Evolutionary conservation across 352 stramenopile genomes (phyloP), one percentile per base, ranked within the genome.

Genomic region (Globisporangium acanthophoron): DNA sequence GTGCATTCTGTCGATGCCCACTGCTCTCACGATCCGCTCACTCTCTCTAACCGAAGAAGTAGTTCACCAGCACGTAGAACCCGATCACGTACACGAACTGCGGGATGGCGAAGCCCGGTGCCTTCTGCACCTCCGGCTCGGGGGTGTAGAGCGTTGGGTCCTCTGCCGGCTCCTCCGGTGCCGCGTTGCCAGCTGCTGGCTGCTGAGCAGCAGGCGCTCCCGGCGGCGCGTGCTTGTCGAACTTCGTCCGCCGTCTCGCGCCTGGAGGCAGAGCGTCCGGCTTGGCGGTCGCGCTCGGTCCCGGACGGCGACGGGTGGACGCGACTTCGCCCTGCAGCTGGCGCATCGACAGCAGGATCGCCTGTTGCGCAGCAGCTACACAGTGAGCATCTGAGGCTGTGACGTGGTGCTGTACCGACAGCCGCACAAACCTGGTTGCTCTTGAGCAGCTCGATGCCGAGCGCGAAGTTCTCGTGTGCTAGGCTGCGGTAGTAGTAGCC

Each of bases 401-500:
- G 9, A 35, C 7, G 2, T 15, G 13, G 18, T 2, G 16, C 31
- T 40, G 16, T 18, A 13, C 5, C 20, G 3, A 20, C 43, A 29
- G 5, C 24, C 40, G 8, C 15, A 56, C 67, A 47, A 49, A 90
- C 82, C 70, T 82, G 76, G 60, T 93, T 91, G 68, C 76, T 90
- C 64, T 88, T 89, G 45, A 93, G 72, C 46, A 93, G 64, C 47
- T 93, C 84, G 18, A 93, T 59, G 46, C 79, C 76, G 43, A 93
- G 62, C 41, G 68, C 65, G 56, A 90, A 88, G 66, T 93, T 93
- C 52, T 90, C 78, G 15, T 72, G 71, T 5, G 74, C 78, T 37
- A 91, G 59, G 54, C 87, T 78, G 51, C 71, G 74, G 66, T 88
- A 80, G 62, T 97, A 91, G 75, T 94, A 98, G 31, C 78, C 80